Percentiles rank a stretch among this genome's conserved stretches.
These are phyloP conservation scores for Jaltomata sinuosa DNA, from an alignment of 257 asterid species.

Conservation along the genomic window DNA sequence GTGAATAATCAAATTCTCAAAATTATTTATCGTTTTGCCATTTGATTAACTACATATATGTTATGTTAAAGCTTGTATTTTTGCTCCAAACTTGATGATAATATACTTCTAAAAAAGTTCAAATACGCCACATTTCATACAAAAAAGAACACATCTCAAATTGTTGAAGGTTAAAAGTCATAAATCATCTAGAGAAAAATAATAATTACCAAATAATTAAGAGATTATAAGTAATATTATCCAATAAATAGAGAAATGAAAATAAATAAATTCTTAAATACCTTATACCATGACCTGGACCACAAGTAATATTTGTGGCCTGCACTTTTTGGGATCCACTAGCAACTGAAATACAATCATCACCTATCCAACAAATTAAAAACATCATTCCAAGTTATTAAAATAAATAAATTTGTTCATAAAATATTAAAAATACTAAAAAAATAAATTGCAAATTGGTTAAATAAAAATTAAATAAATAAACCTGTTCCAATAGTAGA, in stretches of 20 bases:
- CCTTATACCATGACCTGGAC: conserved; percentile 98
- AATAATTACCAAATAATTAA: background rate
- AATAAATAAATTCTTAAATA: background rate
- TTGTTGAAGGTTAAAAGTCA: background rate
- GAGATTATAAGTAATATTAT: background rate
- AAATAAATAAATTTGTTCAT: background rate
- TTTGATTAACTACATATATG: background rate
- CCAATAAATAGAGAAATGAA: background rate
- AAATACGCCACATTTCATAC: too few species aligned
- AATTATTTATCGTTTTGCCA: background rate
- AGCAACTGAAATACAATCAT: conserved; percentile 77
- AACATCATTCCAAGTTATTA: background rate
- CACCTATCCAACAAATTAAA: conserved; percentile 28
- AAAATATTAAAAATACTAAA: background rate
- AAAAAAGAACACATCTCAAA: too few species aligned
- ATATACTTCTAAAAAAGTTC: too few species aligned
- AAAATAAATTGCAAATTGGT: too few species aligned
- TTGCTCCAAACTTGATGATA: too few species aligned
- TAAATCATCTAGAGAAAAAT: background rate
- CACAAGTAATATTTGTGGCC: conserved; percentile 52
- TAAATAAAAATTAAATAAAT: background rate
- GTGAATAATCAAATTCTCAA: background rate
- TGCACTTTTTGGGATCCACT: conserved; percentile 45
- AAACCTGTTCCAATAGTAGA: conserved; percentile 57
- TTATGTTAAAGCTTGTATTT: background rate